Evolutionary conservation across 2,329 filamentous ascomycete genomes (phyloP), one percentile per base, ranked within the genome.

Genomic region (Beauveria brongniartii): DNA sequence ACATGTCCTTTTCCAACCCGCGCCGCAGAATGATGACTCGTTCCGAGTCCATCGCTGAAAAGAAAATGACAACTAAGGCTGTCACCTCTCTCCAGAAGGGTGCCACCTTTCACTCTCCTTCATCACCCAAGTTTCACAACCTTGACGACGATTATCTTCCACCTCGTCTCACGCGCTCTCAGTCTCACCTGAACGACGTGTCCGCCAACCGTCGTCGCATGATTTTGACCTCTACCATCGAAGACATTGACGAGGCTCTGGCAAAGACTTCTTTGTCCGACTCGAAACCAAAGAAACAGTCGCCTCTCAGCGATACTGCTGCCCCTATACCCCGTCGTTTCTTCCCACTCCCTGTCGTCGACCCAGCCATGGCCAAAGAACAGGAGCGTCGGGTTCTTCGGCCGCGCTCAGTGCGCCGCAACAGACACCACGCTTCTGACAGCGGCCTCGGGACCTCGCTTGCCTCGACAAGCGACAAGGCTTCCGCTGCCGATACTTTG

Each of bases 391-490:
- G 79, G 63, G 74, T 81, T 46, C 72, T 82, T 64, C 83, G 81
- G 62, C 80, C 81, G 64, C 82, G 81, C 62, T 77, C 75, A 55
- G 80, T 80, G 62, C 81, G 85, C 70, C 76, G 78, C 63, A 80
- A 79, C 48, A 82, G 86, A 70, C 83, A 86, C 69, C 88, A 92
- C 75, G 83, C 84, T 62, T 94, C 91, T 18, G 92, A 97, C 77
- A 96, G 92, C 72, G 92, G 91, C 59, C 80, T 97, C 65, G 92
- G 92, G 57, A 89, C 91, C 48, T 96, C 92, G 47, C 81, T 96
- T 69, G 83, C 80, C 63, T 89, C 84, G 53, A 80, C 77, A 40
- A 78, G 76, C 61, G 79, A 83, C 65, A 82, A 84, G 71, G 72
- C 77, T 65, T 72, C 73, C 53, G 69, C 66, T 62, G 72, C 74